These are phyloP conservation scores for Magnolia sinica DNA, from an alignment of 164 flowering plant genomes.

Conservation along the genomic window DNA sequence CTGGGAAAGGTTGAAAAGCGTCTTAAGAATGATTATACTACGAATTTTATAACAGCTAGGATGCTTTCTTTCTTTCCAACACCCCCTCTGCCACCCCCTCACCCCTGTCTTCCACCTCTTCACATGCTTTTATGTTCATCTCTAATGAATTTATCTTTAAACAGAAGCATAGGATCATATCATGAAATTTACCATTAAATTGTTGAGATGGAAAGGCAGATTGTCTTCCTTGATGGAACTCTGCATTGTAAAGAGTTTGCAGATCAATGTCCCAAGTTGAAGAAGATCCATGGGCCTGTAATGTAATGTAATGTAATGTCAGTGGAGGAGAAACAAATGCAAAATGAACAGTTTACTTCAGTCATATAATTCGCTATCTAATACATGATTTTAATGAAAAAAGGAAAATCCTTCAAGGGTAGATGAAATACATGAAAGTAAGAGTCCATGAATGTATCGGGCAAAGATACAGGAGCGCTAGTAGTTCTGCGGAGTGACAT, in stretches of 20 bases:
- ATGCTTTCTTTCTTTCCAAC: too few relatives aligned
- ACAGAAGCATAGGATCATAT: neutral
- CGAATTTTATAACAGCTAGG: too few relatives aligned
- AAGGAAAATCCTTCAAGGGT: neutral
- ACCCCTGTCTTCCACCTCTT: too few relatives aligned
- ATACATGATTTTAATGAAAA: neutral
- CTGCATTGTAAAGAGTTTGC: conserved; percentile 51
- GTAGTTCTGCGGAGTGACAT: conserved; percentile 48
- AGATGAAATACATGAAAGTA: conserved; percentile 52
- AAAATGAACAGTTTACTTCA: neutral
- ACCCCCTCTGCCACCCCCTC: too few relatives aligned
- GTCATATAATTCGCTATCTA: neutral
- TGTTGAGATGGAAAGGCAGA: conserved; percentile 45
- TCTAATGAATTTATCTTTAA: too few relatives aligned
- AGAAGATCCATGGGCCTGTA: conserved; percentile 46
- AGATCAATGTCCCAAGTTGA: conserved; percentile 65
- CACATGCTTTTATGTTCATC: too few relatives aligned
- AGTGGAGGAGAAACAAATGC: neutral
- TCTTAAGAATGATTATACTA: too few relatives aligned
- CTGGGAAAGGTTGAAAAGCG: too few relatives aligned
- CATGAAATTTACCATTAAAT: conserved; percentile 23
- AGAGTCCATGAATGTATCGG: conserved; percentile 53
- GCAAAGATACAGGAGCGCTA: conserved; percentile 58
- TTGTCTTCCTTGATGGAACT: conserved; percentile 56
- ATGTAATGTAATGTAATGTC: conserved; percentile 1